Base-by-base conservation (phyloP, 1,284 basidiomycete species). In the Papiliotrema fonsecae region DNA sequence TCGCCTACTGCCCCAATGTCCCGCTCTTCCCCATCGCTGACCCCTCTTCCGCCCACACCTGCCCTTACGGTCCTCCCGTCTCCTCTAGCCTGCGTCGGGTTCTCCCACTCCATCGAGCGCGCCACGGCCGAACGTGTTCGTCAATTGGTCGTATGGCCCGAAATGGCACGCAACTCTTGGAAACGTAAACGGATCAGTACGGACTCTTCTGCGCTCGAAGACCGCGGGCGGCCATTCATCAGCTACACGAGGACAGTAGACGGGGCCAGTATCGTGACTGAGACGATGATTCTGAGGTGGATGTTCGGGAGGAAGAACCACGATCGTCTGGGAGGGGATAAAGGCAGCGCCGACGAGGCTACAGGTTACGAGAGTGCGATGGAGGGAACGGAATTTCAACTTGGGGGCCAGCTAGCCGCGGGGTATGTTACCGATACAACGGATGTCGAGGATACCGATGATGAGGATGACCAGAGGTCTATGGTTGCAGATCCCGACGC, bases 211-310 rank as follows among this genome's bases (percentile, higher is more conserved):
- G 7, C 28, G 27, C 14, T 19, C 32, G 22, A 36, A 25, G 35
- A 22, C 14, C 19, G 31, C 37, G 36, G 19, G 5, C 49, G 67
- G 11, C 68, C 71, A 2, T 73, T 73, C 49, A 53, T 72, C 27
- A 59, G 57, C 9, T 71, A 65, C 44, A 70, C 70, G 0, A 51
- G 64, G 21, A 72, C 67, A 4, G 57, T 61, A 27, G 69, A 72
- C 39, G 71, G 68, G 0, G 51, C 60, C 19, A 62, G 59, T 19
- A 52, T 72, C 5, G 35, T 65, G 10, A 70, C 70, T 6, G 68
- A 71, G 42, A 55, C 66, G 11, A 50, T 51, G 25, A 55, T 66
- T 11, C 54, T 73, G 6, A 47, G 59, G 35, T 42, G 49, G 30
- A 44, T 66, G 54, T 64, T 68, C 50, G 54, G 47, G 32, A 50